Conservation (phyloP, 306 rosid genomes). For the Calophaca sinica region DNA sequence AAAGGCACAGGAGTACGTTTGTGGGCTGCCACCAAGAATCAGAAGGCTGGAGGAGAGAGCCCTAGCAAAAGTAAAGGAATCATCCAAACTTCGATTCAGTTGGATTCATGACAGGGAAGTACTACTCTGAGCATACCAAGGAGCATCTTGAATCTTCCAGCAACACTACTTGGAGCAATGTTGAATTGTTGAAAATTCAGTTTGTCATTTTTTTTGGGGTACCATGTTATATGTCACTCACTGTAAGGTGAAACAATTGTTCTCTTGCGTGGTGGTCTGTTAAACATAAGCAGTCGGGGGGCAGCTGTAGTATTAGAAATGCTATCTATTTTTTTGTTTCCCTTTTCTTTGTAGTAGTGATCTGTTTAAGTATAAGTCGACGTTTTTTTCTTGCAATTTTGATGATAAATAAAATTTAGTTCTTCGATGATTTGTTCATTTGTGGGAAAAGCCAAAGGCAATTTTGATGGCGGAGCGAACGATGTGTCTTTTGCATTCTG, state of each 20-base stretch:
- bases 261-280: slow-evolving; percentile 48
- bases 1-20: slow-evolving; percentile 85
- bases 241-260: slow-evolving; percentile 46
- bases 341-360: slow-evolving; percentile 41
- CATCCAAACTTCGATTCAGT: slow-evolving; percentile 59
- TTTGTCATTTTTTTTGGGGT: slow-evolving; percentile 40
- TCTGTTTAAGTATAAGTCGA: slow-evolving; percentile 47
- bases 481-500: background rate
- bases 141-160: slow-evolving; percentile 28
- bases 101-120: slow-evolving; percentile 85
- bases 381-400: slow-evolving; percentile 51
- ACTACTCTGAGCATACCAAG: slow-evolving; percentile 56
- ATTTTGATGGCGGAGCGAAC: background rate
- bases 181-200: slow-evolving; percentile 41
- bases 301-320: slow-evolving; percentile 52
- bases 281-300: slow-evolving; percentile 36
- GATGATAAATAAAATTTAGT: slow-evolving; percentile 50
- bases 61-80: slow-evolving; percentile 66
- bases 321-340: slow-evolving; percentile 40
- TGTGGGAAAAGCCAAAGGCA: background rate
- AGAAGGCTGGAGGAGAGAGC: slow-evolving; percentile 90
- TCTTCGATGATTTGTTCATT: slow-evolving; percentile 1
- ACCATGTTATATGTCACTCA: slow-evolving; percentile 28
- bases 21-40: slow-evolving; percentile 83
- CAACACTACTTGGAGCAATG: slow-evolving; percentile 26